Evolutionary conservation across 1,139 yeast species (phyloP).

Genomic region (Sugiyamaella grinbergsii): DNA sequence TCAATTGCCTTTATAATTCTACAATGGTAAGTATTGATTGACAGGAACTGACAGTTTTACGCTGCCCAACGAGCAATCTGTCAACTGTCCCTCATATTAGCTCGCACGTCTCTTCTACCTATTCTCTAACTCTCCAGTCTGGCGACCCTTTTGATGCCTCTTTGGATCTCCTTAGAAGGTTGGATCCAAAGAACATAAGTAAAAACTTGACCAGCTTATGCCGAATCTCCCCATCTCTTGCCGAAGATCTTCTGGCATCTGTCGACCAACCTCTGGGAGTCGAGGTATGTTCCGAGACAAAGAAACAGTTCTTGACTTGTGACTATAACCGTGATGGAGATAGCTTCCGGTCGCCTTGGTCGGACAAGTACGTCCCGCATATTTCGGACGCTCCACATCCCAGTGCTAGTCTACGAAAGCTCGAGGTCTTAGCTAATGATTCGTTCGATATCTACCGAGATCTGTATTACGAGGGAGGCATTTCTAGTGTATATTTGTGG

Average conservation of each 20-base stretch:
- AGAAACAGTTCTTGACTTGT: slow-evolving; percentile 77
- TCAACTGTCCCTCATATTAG: too few species aligned
- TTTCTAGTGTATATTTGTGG: slow-evolving; percentile 92
- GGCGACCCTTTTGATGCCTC: slow-evolving; percentile 78
- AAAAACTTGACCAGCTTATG: slow-evolving; percentile 69
- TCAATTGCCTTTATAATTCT: too few species aligned
- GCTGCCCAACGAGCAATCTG: too few species aligned
- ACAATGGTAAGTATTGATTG: too few species aligned
- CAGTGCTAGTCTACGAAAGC: slow-evolving; percentile 61
- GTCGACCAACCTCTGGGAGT: slow-evolving; percentile 82
- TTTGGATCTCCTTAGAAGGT: slow-evolving; percentile 78
- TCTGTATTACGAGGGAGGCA: slow-evolving; percentile 90
- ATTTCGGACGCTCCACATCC: slow-evolving; percentile 73
- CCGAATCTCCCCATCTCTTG: slow-evolving; percentile 74
- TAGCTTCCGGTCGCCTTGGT: slow-evolving; percentile 89
- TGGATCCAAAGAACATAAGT: slow-evolving; percentile 73
- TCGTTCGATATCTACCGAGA: slow-evolving; percentile 93
- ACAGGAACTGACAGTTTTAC: too few species aligned
- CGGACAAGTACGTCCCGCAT: slow-evolving; percentile 74
- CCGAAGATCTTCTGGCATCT: slow-evolving; percentile 83
- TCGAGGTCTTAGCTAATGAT: slow-evolving; percentile 83
- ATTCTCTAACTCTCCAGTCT: not conserved
- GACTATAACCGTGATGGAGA: slow-evolving; percentile 97
- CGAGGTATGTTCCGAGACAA: slow-evolving; percentile 57
- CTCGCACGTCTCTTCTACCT: not conserved